Evolutionary conservation across 441 rosid species (phyloP).

Genomic region (Biscutella laevigata): DNA sequence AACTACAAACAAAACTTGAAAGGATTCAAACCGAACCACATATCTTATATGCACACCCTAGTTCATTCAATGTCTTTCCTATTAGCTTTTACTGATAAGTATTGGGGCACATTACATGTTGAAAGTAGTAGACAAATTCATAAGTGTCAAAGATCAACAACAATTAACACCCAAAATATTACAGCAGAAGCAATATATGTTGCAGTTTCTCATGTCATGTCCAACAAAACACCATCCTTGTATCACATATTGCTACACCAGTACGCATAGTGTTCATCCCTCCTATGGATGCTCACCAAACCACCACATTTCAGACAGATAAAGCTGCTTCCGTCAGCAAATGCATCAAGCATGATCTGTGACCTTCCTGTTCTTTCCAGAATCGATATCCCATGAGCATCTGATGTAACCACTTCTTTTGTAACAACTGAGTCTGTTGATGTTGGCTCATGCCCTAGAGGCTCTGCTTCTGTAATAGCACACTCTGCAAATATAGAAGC

Average conservation of each 20-base stretch:
- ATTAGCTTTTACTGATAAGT: neutral
- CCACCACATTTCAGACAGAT: constrained; percentile 85
- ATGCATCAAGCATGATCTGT: constrained; percentile 79
- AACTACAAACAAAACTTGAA: too few relatives aligned
- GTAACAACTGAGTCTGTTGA: constrained; percentile 11
- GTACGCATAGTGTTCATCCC: constrained; percentile 78
- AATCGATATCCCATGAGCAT: constrained; percentile 51
- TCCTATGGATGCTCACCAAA: constrained; percentile 72
- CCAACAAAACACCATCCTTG: neutral
- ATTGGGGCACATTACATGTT: neutral
- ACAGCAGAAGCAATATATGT: neutral
- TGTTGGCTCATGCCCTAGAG: constrained; percentile 32
- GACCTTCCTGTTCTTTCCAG: constrained; percentile 72
- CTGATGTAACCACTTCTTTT: constrained; percentile 23
- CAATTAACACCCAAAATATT: neutral
- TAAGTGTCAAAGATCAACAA: neutral
- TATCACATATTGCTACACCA: constrained; percentile 66
- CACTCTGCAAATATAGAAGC: constrained; percentile 91
- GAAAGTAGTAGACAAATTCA: neutral
- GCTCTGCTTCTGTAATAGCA: constrained; percentile 76
- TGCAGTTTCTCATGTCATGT: neutral
- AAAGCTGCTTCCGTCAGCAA: constrained; percentile 90
- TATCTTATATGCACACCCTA: too few relatives aligned
- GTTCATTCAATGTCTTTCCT: neutral
- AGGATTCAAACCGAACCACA: too few relatives aligned